Evolutionary conservation across 306 rosid species (phyloP), one percentile per base, ranked within the genome.

Genomic region (Corylus americana): DNA sequence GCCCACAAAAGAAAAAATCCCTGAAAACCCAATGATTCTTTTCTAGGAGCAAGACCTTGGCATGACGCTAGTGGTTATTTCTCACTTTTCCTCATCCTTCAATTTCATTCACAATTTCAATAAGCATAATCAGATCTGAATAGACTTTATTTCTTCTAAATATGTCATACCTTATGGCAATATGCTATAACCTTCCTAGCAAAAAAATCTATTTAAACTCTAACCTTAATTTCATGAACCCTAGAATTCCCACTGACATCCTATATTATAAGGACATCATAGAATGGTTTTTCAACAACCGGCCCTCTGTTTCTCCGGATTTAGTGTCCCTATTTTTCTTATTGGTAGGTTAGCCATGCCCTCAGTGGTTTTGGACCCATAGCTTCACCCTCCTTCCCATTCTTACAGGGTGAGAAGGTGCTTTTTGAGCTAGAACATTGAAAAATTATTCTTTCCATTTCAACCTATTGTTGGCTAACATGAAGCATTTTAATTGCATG

Each of bases 401-500:
- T 42, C 16, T 59, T 59, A 11, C 29, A 25, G 67, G 67, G 66
- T 50, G 39, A 25, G 39, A 37, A 27, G 18, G 45, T 42, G 45
- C 45, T 5, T 22, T 59, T 59, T 59, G 39, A 25, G 35, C 67
- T 59, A 59, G 37, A 59, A 61, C 31, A 78, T 42, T 59, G 45
- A 42, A 6, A 42, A 22, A 49, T 59, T 12, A 82, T 44, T 45
- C 31, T 53, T 22, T 53, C 47, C 27, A 70, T 42, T 79, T 54
- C 71, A 49, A 35, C 29, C 76, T 48, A 49, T 55, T 29, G 25
- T 1, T 12, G 8, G 8, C 69, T 45, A 42, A n/a, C 22, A 74
- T 22, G 13, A 11, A 78, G 77, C 45, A 84, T 68, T 22, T 20
- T 14, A 35, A 54, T 39, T 39, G 67, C 73, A 79, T 50, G 47